Percentiles rank a stretch among this genome's conserved stretches.
Conservation (phyloP, 129 eudicot species). For the Artemisia tridentata region DNA sequence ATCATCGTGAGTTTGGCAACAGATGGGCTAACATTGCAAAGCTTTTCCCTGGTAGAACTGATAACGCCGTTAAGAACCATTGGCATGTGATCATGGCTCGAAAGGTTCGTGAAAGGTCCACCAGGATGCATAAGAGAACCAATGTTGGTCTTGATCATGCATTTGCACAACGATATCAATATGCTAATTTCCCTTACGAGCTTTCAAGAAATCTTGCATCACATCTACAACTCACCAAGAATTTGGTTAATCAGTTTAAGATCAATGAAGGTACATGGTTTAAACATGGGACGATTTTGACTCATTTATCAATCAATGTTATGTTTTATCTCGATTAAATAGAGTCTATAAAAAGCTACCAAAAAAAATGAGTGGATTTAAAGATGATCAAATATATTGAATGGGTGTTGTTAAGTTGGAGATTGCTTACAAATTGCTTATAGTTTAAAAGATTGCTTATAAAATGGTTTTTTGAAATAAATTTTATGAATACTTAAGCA, state of each 20-base stretch:
- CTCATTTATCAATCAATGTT: background rate
- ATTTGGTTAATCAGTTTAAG: conserved; percentile 24
- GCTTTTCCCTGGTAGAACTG: conserved; percentile 81
- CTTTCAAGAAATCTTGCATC: conserved; percentile 29
- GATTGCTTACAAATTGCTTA: too few species aligned
- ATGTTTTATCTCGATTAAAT: background rate
- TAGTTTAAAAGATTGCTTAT: too few species aligned
- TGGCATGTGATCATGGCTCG: conserved; percentile 98
- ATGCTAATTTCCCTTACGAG: conserved; percentile 28
- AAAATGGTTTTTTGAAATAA: too few species aligned
- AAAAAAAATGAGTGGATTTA: background rate
- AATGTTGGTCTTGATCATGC: conserved; percentile 13
- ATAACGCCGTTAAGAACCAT: conserved; percentile 95
- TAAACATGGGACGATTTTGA: conserved; percentile 1
- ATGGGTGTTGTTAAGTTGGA: too few species aligned
- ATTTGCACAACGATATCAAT: conserved; percentile 27
- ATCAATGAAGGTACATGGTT: conserved; percentile 28
- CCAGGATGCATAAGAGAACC: conserved; percentile 42
- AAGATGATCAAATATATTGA: too few species aligned
- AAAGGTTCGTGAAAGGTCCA: conserved; percentile 55
- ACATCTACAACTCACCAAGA: conserved; percentile 33
- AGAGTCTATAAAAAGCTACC: background rate
- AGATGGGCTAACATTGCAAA: conserved; percentile 86
- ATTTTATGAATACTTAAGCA: too few species aligned
- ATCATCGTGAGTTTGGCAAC: conserved; percentile 73